Evolutionary conservation across 2,329 filamentous ascomycete species (phyloP).

Genomic region (Cytospora chrysosperma): DNA sequence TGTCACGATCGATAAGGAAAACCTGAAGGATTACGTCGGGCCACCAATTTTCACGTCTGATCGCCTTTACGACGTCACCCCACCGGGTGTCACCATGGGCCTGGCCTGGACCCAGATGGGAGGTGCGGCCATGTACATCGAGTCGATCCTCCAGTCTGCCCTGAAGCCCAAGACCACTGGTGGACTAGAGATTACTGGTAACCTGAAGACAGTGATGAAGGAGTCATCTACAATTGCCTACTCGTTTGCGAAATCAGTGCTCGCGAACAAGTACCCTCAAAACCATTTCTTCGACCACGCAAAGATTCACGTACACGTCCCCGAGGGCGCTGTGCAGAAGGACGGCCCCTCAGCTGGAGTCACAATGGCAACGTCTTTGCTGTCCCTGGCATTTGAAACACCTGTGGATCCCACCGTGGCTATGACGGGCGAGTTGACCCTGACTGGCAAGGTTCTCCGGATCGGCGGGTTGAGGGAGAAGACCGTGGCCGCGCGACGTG

Average conservation of each 20-base stretch:
- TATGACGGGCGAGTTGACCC: conserved; percentile 96
- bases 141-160: conserved; percentile 87
- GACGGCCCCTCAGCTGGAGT: conserved; percentile 92
- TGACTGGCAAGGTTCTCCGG: conserved; percentile 92
- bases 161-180: conserved; percentile 73
- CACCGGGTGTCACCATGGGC: conserved; percentile 94
- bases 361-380: conserved; percentile 93
- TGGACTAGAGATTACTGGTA: conserved; percentile 86
- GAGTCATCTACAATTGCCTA: conserved; percentile 95
- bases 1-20: conserved; percentile 82
- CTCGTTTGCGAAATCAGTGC: conserved; percentile 87
- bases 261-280: conserved; percentile 80
- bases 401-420: conserved; percentile 82
- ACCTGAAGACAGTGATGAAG: conserved; percentile 96
- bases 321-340: conserved; percentile 93
- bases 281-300: conserved; percentile 97
- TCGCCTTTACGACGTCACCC: conserved; percentile 89
- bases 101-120: conserved; percentile 98
- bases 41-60: conserved; percentile 95
- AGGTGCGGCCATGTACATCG: conserved; percentile 93
- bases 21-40: conserved; percentile 94
- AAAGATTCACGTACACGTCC: conserved; percentile 91
- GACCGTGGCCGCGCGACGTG: conserved; percentile 90
- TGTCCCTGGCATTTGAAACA: conserved; percentile 79
- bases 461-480: conserved; percentile 96